Evolutionary conservation across 768 basidiomycete genomes (phyloP), one percentile per base, ranked within the genome.

Genomic region (Chalciporus chontae): DNA sequence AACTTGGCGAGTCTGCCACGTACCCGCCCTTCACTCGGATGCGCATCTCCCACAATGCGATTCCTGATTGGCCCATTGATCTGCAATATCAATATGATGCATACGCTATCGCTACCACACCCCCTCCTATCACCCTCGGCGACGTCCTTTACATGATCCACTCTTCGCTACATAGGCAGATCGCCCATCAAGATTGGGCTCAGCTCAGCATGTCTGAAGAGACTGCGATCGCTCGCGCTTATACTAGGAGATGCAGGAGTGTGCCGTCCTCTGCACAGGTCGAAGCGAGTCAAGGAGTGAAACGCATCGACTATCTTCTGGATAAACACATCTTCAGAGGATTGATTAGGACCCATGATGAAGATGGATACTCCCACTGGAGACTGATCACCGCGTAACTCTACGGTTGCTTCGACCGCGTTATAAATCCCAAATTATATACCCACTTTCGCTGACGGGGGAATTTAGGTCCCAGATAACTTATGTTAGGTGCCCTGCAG

Each of bases 61-160:
- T 84, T 43, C 79, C 81, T 0, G 58, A 75, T n/a, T 87, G 84
- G 84, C 78, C 81, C 13, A 72, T 86, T 45, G 74, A 78, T 50
- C 63, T 87, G 43, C 68, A 73, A 40, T 73, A 70, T 55, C 66
- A 69, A 10, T 51, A 62, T 31, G 60, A 64, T 52, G 67, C 27
- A 39, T 66, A 61, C 44, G 29, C 62, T 50, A 32, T 6, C 15
- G 27, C 62, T 55, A 50, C 63, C 42, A 32, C 49, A 3, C 48
- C 58, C 18, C 72, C 72, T 2, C 74, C 77, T 3, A 80, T 87
- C 57, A 77, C 74, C 3, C 66, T 86, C 3, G 73, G 75, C n/a
- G 84, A 85, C 55, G 73, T 87, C 17, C 69, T 86, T 41, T 65
- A 71, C 47, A 73, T 72, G 41, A 69, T 85, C 38, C 75, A 81